phyloP scores from a whole-genome alignment of 2,329 filamentous ascomycete genomes.

The Apiospora aurea region DNA sequence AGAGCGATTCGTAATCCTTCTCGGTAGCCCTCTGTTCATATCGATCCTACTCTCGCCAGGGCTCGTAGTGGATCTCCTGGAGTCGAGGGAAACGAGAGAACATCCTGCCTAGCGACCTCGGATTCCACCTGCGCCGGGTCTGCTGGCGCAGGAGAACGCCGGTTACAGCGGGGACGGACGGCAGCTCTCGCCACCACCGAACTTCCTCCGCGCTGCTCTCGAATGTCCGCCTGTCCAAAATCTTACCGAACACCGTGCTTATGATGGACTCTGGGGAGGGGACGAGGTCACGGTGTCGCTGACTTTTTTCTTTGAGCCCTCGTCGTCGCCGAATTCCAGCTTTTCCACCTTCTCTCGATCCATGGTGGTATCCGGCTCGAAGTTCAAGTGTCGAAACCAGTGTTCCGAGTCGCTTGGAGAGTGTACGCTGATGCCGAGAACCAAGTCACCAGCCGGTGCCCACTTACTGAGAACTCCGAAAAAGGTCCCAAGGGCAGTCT shows the following conservation, averaged over 20 bases:
- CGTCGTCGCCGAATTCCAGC: constrained; percentile 3
- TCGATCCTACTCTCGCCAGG: constrained; percentile 43
- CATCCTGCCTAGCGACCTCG: constrained; percentile 41
- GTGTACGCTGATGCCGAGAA: constrained; percentile 42
- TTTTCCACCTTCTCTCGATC: constrained; percentile 8
- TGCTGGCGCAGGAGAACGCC: constrained; percentile 47
- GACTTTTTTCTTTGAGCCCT: not conserved
- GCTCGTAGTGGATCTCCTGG: constrained; percentile 48
- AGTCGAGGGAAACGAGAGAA: constrained; percentile 45
- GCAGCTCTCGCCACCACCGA: constrained; percentile 44
- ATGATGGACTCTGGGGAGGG: constrained; percentile 8
- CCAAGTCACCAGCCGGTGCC: constrained; percentile 31
- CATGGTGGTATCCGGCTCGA: constrained; percentile 35
- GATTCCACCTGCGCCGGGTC: constrained; percentile 46
- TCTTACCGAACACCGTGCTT: constrained; percentile 36
- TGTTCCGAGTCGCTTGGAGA: constrained; percentile 41
- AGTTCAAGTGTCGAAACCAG: constrained; percentile 39
- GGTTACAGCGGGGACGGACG: constrained; percentile 43
- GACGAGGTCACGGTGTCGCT: constrained; percentile 10
- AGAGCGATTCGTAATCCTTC: not conserved
- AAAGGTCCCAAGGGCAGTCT: not conserved
- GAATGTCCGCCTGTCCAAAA: constrained; percentile 34
- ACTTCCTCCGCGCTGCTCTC: not conserved
- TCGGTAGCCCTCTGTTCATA: not conserved
- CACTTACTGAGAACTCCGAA: not conserved